Evolutionary conservation across 331 rosid species (phyloP), one percentile per base, ranked within the genome.

Genomic region (Phaseolus coccineus): DNA sequence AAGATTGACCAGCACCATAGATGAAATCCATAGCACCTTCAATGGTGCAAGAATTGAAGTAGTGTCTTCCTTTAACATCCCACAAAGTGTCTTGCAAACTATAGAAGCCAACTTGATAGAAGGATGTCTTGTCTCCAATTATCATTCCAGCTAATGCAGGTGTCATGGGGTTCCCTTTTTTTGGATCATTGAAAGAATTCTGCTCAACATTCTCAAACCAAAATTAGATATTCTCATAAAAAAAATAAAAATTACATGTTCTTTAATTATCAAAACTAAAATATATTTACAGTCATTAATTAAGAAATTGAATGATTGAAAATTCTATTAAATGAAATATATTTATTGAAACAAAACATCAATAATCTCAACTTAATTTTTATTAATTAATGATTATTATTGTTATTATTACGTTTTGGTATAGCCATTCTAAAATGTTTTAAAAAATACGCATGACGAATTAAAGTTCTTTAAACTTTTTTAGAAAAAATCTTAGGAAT

Each of bases 21-120:
- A 94, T 94, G 48, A 94, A 94, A 81, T 94, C 98, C 30, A 88
- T 84, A 37, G 96, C 97, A 77, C 98, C 98, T 82, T 90, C 81
- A 3, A 94, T 87, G 4, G 90, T 87, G 70, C 98, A 94, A 19
- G 10, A 81, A 7, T 86, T 74, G 62, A 81, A 92, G 85, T 87
- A 94, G 11, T 94, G 98, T 66, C 91, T 79, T 69, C 98, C 97
- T 25, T 57, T 66, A 19, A 35, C 84, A 69, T 92, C 98, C 97
- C 98, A 94, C 33, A 94, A 57, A 28, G 98, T 94, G 68, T 94
- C 98, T 86, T 94, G 98, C 53, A 94, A 28, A 1, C 98, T 93
- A 30, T 8, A 87, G 79, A 92, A 92, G 0, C 92, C 97, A 27
- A 92, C 91, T 15, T 58, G 31, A 4, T 57, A 48, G 71, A 94